phyloP scores from a whole-genome alignment of 2,329 filamentous ascomycete species.

The Teratosphaeria pseudoeucalypti region DNA sequence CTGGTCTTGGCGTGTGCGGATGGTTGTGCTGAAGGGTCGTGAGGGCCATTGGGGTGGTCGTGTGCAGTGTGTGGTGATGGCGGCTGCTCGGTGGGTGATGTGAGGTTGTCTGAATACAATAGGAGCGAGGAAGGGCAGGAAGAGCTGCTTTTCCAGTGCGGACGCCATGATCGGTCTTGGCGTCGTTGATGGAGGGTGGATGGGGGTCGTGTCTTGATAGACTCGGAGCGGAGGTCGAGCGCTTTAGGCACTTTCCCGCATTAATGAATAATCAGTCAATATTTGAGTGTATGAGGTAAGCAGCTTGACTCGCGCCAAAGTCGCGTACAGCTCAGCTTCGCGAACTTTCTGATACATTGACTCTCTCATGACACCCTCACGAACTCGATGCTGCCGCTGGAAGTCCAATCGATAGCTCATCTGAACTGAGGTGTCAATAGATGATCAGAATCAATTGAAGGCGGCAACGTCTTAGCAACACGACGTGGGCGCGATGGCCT shows the following conservation, averaged over 20 bases:
- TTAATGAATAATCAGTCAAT: background rate
- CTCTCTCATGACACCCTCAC: background rate
- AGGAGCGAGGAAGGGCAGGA: constrained; percentile 15
- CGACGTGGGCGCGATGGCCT: constrained; percentile 18
- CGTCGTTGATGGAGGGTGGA: background rate
- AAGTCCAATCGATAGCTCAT: background rate
- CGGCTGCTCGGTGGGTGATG: background rate
- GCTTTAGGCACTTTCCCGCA: background rate
- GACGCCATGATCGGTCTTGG: background rate
- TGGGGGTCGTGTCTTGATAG: background rate
- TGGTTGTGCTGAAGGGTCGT: constrained; percentile 2
- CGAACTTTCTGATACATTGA: background rate
- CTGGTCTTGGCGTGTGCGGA: background rate
- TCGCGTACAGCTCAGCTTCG: background rate
- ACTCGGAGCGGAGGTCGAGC: background rate
- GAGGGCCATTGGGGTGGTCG: background rate
- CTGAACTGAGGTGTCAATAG: background rate
- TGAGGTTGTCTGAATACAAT: constrained; percentile 6
- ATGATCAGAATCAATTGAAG: background rate
- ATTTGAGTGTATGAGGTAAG: background rate
- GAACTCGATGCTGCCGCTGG: background rate
- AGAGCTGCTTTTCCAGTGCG: constrained; percentile 5
- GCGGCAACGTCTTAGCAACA: background rate
- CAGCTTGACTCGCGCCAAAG: background rate
- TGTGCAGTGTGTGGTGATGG: constrained; percentile 1